phyloP scores from a whole-genome alignment of 2,329 filamentous ascomycete species.

The Claviceps capensis region DNA sequence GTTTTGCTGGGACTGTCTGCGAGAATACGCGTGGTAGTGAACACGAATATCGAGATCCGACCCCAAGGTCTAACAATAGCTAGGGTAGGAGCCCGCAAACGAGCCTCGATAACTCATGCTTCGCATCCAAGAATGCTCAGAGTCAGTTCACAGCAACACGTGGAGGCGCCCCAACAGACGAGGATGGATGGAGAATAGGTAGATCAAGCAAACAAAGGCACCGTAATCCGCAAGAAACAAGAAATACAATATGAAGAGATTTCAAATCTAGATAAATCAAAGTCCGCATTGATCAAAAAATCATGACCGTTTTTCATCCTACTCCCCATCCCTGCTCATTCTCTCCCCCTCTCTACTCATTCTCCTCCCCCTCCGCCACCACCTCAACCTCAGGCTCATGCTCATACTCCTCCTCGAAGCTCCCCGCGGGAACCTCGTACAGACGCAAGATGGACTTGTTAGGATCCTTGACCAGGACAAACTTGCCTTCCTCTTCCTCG shows the following conservation, averaged over 20 bases:
- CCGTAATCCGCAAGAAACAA: background rate
- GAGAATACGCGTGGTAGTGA: too few species aligned
- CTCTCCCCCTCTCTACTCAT: slow-evolving; percentile 14
- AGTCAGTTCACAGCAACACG: too few species aligned
- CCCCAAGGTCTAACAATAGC: too few species aligned
- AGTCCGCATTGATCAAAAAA: background rate
- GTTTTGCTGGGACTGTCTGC: too few species aligned
- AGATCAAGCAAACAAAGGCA: background rate
- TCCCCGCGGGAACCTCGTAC: slow-evolving; percentile 78
- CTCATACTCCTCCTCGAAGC: slow-evolving; percentile 83
- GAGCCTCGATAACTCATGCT: too few species aligned
- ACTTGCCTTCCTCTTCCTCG: slow-evolving; percentile 67
- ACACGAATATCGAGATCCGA: too few species aligned
- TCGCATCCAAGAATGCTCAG: too few species aligned
- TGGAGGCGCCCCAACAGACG: too few species aligned
- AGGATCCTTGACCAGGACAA: slow-evolving; percentile 75
- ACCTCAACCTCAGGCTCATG: slow-evolving; percentile 43
- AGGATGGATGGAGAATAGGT: too few species aligned
- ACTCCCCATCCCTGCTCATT: background rate
- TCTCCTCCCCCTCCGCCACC: slow-evolving; percentile 26
- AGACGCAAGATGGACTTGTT: slow-evolving; percentile 92
- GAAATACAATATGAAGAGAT: background rate
- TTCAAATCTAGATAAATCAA: background rate
- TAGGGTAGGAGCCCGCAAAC: too few species aligned
- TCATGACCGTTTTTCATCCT: background rate